Evolutionary conservation across 306 rosid species (phyloP), one percentile per base, ranked within the genome.

Genomic region (Albizia julibrissin): DNA sequence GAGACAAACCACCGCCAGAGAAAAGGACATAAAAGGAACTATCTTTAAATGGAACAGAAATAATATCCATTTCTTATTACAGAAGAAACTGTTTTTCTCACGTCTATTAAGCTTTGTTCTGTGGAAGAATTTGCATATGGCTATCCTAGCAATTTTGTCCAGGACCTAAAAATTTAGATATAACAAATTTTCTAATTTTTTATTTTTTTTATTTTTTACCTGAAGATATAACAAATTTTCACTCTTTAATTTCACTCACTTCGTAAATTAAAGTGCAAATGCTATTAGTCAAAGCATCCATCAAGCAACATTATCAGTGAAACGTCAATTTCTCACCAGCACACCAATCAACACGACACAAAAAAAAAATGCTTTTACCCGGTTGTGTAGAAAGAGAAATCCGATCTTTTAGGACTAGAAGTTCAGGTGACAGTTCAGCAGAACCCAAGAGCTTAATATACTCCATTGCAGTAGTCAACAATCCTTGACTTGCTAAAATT

Each of bases 401-500:
- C 16, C 92, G 91, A 52, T 93, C 99, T 82, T 87, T 89, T 80
- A 95, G 87, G 87, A 95, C 87, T 73, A 81, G 76, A 78, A 95
- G 96, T 79, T 95, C 99, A 65, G 98, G 96, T 0, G 99, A 83
- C 84, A 95, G 88, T 82, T 92, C 98, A 86, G 92, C 97, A 75
- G 96, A 87, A 72, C 99, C 98, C 89, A 95, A 86, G 73, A 95
- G 92, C 85, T 89, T 93, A 69, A 95, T 86, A 84, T 95, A 95
- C 90, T 93, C 99, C 96, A 92, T 75, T 19, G 99, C 99, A 49
- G 98, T 92, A 37, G 91, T 90, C 83, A 92, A 85, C 83, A 92
- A 88, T 79, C 97, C 99, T 84, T 95, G 98, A 82, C 98, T 93
- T 16, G 98, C 98, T 84, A 95, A 93, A 82, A 95, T 92, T 85